phyloP scores from a whole-genome alignment of 129 eudicot species.

The Escallonia herrerae region DNA sequence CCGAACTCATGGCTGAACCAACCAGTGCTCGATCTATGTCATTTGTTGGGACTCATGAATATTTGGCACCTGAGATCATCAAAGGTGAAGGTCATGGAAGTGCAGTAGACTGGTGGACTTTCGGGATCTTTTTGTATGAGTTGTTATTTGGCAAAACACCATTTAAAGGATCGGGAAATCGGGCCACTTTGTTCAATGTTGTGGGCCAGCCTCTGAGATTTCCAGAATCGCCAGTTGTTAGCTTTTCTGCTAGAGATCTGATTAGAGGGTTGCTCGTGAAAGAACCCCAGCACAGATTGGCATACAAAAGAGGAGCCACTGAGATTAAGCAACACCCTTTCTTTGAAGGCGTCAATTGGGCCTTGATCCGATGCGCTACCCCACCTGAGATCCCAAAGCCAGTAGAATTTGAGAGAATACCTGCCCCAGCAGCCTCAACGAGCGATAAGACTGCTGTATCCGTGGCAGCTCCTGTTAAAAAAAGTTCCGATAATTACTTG shows the following conservation, averaged over 20 bases:
- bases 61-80: conserved; percentile 38
- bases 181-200: conserved; percentile 37
- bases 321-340: conserved; percentile 46
- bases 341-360: conserved; percentile 49
- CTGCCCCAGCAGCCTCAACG: conserved; percentile 16
- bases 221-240: conserved; percentile 30
- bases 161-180: conserved; percentile 34
- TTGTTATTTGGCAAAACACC: conserved; percentile 36
- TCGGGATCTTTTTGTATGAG: conserved; percentile 38
- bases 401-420: conserved; percentile 20
- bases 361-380: conserved; percentile 31
- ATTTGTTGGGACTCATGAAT: conserved; percentile 45
- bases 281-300: conserved; percentile 37
- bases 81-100: conserved; percentile 49
- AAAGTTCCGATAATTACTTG: conserved; percentile 23
- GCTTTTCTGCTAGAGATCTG: conserved; percentile 35
- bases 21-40: conserved; percentile 41
- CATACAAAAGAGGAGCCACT: conserved; percentile 39
- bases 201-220: conserved; percentile 42
- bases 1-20: conserved; percentile 39
- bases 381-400: conserved; percentile 42
- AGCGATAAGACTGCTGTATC: conserved; percentile 11
- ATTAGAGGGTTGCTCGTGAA: conserved; percentile 37
- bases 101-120: conserved; percentile 50
- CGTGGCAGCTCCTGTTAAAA: conserved; percentile 15